Conservation (phyloP, 495 filamentous ascomycete genomes). For the Trichocladium uniseriatum region DNA sequence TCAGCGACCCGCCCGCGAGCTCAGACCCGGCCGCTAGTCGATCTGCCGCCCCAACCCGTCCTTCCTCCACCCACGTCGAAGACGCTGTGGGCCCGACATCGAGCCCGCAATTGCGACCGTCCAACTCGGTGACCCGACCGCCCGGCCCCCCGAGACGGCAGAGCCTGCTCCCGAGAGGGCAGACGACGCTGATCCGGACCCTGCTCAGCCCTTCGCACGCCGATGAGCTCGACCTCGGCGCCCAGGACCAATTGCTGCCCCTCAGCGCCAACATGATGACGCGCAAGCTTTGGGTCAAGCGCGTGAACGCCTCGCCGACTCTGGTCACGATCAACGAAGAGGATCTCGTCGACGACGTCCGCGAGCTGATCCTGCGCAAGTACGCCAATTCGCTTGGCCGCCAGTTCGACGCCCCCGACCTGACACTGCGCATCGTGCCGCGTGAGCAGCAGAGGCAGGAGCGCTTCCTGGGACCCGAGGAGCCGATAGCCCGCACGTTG, state of each 20-base stretch:
- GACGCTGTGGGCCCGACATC: slow-evolving; percentile 6
- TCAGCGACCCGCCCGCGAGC: slow-evolving; percentile 19
- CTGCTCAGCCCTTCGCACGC: slow-evolving; percentile 31
- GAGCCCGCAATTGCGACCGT: slow-evolving; percentile 12
- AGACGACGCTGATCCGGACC: slow-evolving; percentile 39
- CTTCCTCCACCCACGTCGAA: not conserved
- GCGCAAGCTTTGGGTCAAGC: slow-evolving; percentile 90
- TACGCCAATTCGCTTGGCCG: slow-evolving; percentile 87
- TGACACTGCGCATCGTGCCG: slow-evolving; percentile 76
- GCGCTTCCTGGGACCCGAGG: slow-evolving; percentile 73
- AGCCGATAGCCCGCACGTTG: slow-evolving; percentile 65
- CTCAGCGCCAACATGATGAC: slow-evolving; percentile 48
- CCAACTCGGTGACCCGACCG: slow-evolving; percentile 19
- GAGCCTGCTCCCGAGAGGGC: slow-evolving; percentile 39
- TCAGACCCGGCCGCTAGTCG: slow-evolving; percentile 2
- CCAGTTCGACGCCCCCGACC: slow-evolving; percentile 82
- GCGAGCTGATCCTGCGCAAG: slow-evolving; percentile 85
- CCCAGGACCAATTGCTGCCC: slow-evolving; percentile 28
- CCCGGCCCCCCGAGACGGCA: slow-evolving; percentile 31
- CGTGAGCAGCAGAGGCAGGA: slow-evolving; percentile 71
- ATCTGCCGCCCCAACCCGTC: not conserved
- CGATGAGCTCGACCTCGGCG: slow-evolving; percentile 23
- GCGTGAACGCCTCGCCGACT: slow-evolving; percentile 75
- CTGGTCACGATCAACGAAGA: slow-evolving; percentile 77
- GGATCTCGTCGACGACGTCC: slow-evolving; percentile 88